Evolutionary conservation across 768 basidiomycete species (phyloP), one percentile per base, ranked within the genome.

Genomic region (Termitomyces heimii): DNA sequence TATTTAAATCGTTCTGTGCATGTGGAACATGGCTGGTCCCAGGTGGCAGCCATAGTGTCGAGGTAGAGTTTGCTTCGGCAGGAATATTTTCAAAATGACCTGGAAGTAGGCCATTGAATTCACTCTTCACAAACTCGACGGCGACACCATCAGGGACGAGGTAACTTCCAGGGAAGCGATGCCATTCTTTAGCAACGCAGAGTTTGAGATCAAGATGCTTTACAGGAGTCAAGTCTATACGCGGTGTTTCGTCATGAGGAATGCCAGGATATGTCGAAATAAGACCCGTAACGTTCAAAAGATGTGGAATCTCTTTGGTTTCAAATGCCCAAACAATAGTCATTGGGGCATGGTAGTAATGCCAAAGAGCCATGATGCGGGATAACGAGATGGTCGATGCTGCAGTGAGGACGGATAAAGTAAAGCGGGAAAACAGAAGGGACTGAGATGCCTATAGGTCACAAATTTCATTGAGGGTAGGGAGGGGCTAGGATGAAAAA

Each of bases 151-250:
- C 82, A 1, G 95, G 94, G 22, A 98, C 80, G 48, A 96, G 80
- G 70, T 89, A 98, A 68, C 89, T 88, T 4, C 92, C 84, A 3
- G 94, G 91, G 77, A 94, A 99, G 24, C 96, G 82, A 67, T 98
- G 78, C 97, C 97, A 99, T 72, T 99, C 97, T 69, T 94, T 95
- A 48, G 88, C 92, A 51, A 89, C 77, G 72, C 97, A 99, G 1
- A 99, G 67, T 29, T 78, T 83, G 56, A 98, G 73, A 56, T 85
- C 81, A 64, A 94, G 83, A 13, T 82, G 76, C 56, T 77, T 77
- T 66, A 98, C 75, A 0, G 82, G 83, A 0, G 85, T 70, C 28
- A 92, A 76, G 66, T 92, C 86, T 37, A 94, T 77, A 35, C 77
- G 77, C 13, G 75, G 76, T 4, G 63, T 68, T 54, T 79, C 73